phyloP scores from a whole-genome alignment of 1,284 basidiomycete species.

The Leccinum fallax region DNA sequence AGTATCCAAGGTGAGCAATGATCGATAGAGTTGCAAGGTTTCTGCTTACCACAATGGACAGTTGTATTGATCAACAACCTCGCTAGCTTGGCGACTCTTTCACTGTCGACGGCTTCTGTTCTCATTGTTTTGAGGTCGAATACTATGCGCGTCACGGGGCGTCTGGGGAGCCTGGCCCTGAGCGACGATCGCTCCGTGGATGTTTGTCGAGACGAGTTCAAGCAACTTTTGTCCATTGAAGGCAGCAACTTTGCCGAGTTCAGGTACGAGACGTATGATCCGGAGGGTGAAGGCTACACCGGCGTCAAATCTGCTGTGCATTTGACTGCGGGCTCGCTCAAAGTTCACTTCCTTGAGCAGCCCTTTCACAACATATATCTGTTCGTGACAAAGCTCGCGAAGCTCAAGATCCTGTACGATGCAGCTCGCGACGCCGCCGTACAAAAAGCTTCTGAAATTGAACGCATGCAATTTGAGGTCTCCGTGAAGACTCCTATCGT shows the following conservation, averaged over 20 bases:
- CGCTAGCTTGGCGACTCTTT: slow-evolving; percentile 80
- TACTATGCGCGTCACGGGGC: slow-evolving; percentile 81
- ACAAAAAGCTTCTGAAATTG: slow-evolving; percentile 87
- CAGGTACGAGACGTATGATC: slow-evolving; percentile 92
- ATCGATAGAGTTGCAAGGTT: neutral
- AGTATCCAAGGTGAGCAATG: slow-evolving; percentile 72
- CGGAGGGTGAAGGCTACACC: slow-evolving; percentile 64
- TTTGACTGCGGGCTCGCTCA: slow-evolving; percentile 90
- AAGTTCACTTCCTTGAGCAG: slow-evolving; percentile 86
- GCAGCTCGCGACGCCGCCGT: slow-evolving; percentile 93
- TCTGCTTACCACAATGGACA: slow-evolving; percentile 35
- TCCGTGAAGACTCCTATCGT: slow-evolving; percentile 93
- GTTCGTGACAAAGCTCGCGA: slow-evolving; percentile 88
- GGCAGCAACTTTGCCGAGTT: slow-evolving; percentile 96
- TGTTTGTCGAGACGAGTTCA: slow-evolving; percentile 70
- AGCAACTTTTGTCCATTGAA: slow-evolving; percentile 91
- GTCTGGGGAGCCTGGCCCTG: slow-evolving; percentile 85
- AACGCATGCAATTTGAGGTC: slow-evolving; percentile 91
- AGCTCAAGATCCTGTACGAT: slow-evolving; percentile 93
- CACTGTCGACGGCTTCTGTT: slow-evolving; percentile 91
- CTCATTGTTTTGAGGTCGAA: slow-evolving; percentile 76
- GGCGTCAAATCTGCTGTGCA: slow-evolving; percentile 89
- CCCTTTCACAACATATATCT: slow-evolving; percentile 85
- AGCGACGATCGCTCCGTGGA: slow-evolving; percentile 73
- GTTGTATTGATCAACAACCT: slow-evolving; percentile 86